phyloP scores from a whole-genome alignment of 83 land plant species.

The Thuja plicata region DNA sequence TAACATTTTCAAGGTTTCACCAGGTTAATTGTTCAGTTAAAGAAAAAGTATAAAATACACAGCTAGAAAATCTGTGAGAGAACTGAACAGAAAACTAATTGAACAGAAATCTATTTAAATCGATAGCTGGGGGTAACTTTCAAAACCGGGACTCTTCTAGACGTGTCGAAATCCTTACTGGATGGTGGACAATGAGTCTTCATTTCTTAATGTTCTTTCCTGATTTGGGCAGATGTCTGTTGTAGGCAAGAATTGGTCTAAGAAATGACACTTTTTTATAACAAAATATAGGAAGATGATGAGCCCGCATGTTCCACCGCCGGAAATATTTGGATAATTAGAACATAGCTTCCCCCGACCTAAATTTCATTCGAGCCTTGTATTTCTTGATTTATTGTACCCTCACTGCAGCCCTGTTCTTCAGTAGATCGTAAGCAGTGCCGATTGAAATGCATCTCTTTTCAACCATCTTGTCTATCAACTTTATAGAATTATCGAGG shows the following conservation, averaged over 20 bases:
- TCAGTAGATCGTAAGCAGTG: background rate
- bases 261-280: background rate
- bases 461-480: background rate
- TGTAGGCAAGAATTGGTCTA: background rate
- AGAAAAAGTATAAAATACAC: background rate
- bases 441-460: background rate
- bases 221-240: background rate
- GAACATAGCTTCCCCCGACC: constrained; percentile 25
- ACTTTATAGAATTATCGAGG: background rate
- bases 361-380: constrained; percentile 5
- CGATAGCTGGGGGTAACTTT: background rate
- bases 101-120: background rate
- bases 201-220: background rate
- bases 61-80: background rate
- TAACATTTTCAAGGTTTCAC: background rate
- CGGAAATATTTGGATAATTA: constrained; percentile 20
- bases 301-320: background rate
- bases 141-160: background rate
- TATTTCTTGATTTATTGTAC: background rate
- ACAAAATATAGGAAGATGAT: background rate
- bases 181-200: background rate
- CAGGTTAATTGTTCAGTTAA: background rate
- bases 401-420: background rate
- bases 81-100: background rate
- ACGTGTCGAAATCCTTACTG: background rate